Evolutionary conservation across 495 filamentous ascomycete genomes (phyloP), one percentile per base, ranked within the genome.

Genomic region (Neurospora sp.): DNA sequence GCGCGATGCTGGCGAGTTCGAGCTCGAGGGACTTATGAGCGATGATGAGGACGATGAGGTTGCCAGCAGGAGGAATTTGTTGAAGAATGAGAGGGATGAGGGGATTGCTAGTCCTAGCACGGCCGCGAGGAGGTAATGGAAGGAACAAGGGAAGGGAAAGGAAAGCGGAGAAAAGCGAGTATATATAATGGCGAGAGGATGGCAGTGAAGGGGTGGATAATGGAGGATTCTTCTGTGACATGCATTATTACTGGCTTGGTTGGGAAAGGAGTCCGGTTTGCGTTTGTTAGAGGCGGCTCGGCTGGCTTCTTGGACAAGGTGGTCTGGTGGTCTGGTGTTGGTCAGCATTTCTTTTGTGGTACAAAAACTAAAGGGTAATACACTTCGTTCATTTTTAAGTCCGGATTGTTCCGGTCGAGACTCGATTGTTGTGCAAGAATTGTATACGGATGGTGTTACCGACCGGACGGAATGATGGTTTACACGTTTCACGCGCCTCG

Each of bases 1-100:
- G 38, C 80, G 87, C 18, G 96, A 98, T 79, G 95, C 92, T 0
- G 91, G 96, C 79, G 92, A 94, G 73, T 98, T 97, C 78, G 94
- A 97, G 81, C 84, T 98, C 0, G 92, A 94, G 70, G 94, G 94
- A 0, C 82, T 99, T 37, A 96, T 98, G 76, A 94, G 90, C 44
- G 94, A 97, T n/a, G 87, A 89, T 27, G 91, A 92, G 65, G 92
- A 94, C 18, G 53, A 65, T 27, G 84, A 85, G 39, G 72, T 80
- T 42, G 80, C 82, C 81, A 71, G 35, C 35, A 73, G 81, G 75
- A 83, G 78, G 68, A 82, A 81, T 70, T 53, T 81, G 77, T 76
- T 81, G 74, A 80, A 68, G 69, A 76, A 73, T 42, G 83, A 79
- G 8, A 74, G 69, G 10, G 77, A 79, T 6, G 76, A 44, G 7